Conservation (phyloP, 768 basidiomycete species). For the Boletus sp. region DNA sequence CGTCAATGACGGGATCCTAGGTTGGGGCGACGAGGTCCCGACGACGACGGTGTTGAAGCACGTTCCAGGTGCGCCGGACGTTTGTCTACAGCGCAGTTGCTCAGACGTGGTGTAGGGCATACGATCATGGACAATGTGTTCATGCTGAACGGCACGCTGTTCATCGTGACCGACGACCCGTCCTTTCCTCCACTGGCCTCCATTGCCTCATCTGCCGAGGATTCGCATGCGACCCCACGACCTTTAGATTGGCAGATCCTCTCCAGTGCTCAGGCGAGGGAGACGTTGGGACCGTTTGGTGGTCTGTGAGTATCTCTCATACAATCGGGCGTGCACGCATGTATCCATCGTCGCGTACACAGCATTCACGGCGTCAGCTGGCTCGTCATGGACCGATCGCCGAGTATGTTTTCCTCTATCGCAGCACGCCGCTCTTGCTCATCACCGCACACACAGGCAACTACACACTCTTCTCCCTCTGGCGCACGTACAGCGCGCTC, state of each 20-base stretch:
- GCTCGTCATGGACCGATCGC: conserved; percentile 53
- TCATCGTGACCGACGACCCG: conserved; percentile 68
- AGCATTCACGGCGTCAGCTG: conserved; percentile 72
- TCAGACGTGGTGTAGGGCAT: conserved; percentile 52
- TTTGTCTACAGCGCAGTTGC: neutral
- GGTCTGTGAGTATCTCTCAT: conserved; percentile 43
- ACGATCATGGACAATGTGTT: conserved; percentile 83
- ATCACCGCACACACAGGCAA: conserved; percentile 41
- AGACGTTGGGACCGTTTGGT: conserved; percentile 50
- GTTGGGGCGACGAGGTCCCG: conserved; percentile 59
- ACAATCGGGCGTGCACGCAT: neutral
- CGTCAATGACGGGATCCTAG: conserved; percentile 52
- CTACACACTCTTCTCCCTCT: conserved; percentile 72
- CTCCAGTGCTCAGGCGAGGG: conserved; percentile 47
- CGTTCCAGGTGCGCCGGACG: conserved; percentile 52
- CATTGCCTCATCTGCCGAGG: conserved; percentile 43
- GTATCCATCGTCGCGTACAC: neutral
- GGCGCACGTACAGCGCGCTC: conserved; percentile 71
- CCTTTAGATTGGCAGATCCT: conserved; percentile 60
- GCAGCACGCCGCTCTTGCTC: neutral
- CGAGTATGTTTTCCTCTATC: conserved; percentile 40
- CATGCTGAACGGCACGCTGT: conserved; percentile 68
- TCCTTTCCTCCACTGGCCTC: conserved; percentile 54
- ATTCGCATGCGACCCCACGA: conserved; percentile 41
- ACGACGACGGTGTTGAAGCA: conserved; percentile 58